Evolutionary conservation across 2,329 filamentous ascomycete species (phyloP), one percentile per base, ranked within the genome.

Genomic region (Colletotrichum gigasporum): DNA sequence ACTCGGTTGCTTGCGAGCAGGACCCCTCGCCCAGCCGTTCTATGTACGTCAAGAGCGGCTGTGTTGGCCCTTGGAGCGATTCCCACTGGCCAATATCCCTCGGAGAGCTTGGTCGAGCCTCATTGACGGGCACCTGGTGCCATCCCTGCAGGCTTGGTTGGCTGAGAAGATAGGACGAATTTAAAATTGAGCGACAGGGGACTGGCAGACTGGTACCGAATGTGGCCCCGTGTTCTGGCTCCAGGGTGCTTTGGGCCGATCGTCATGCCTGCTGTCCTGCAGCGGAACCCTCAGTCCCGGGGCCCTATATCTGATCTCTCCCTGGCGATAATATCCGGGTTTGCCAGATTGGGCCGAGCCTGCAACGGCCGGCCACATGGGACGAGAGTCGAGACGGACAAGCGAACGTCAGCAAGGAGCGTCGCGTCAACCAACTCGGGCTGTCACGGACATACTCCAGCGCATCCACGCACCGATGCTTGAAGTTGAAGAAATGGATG

Each of bases 231-330:
- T 64, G 41, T 53, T 34, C 44, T 41, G 42, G 54, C 44, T 24
- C 42, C 55, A 63, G 47, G 34, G 18, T 57, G 30, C 47, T 62
- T 65, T 65, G 63, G 45, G 58, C 44, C 63, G 63, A 65, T 65
- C 63, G 44, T 65, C 44, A 63, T 65, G 63, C 63, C 34, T 65
- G 63, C 35, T 63, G 57, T 63, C 63, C 59, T 65, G 63, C 63
- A 65, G 63, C 51, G 58, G 58, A 62, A 57, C 57, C 51, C 35
- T 57, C 30, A 63, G 44, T 47, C 58, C 63, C 58, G 63, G 63
- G 28, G 41, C 56, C 56, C 63, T 65, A 65, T 65, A 65, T 57
- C 63, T 63, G 63, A 65, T 56, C 47, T 63, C 22, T 24, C 58
- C 62, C 63, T 54, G 62, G 26, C 32, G 35, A 65, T 65, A 65